Evolutionary conservation across 164 flowering plant genomes (phyloP), one percentile per base, ranked within the genome.

Genomic region (Stephania japonica): DNA sequence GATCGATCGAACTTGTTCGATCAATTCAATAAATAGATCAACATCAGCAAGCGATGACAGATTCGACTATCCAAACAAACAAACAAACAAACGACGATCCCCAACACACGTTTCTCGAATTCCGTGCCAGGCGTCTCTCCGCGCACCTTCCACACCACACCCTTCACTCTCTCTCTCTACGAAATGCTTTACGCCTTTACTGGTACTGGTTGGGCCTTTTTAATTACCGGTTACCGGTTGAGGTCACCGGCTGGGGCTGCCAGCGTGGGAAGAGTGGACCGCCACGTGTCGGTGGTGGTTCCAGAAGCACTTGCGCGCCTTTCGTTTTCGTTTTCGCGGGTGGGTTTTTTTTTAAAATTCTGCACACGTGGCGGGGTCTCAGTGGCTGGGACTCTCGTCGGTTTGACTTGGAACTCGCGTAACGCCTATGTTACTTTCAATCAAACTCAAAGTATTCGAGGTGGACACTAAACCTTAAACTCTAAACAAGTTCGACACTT

Each of bases 21-120:
- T 32, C 2, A 0, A 32, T 32, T n/a, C n/a, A 32, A 32, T 32
- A 27, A n/a, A n/a, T n/a, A n/a, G n/a, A n/a, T n/a, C n/a, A n/a
- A n/a, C n/a, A n/a, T n/a, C n/a, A n/a, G n/a, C n/a, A n/a, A n/a
- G n/a, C n/a, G n/a, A n/a, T n/a, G n/a, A n/a, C n/a, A n/a, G n/a
- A n/a, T n/a, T n/a, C n/a, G n/a, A n/a, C n/a, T n/a, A n/a, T n/a
- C n/a, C n/a, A n/a, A n/a, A n/a, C n/a, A n/a, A n/a, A n/a, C n/a
- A n/a, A n/a, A n/a, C n/a, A 18, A 16, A 47, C n/a, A 56, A 56
- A 56, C 62, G 1, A 56, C 18, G 62, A 56, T 4, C 0, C 41
- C 25, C 2, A 70, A 72, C 74, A 72, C 74, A 72, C 74, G 74
- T 72, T 72, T 63, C 74, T 72, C 6, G 68, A 21, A 23, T 62